Percentiles rank a stretch among this genome's conserved stretches.
Conservation (phyloP, 768 basidiomycete genomes). For the Leccinum longicurvipes region DNA sequence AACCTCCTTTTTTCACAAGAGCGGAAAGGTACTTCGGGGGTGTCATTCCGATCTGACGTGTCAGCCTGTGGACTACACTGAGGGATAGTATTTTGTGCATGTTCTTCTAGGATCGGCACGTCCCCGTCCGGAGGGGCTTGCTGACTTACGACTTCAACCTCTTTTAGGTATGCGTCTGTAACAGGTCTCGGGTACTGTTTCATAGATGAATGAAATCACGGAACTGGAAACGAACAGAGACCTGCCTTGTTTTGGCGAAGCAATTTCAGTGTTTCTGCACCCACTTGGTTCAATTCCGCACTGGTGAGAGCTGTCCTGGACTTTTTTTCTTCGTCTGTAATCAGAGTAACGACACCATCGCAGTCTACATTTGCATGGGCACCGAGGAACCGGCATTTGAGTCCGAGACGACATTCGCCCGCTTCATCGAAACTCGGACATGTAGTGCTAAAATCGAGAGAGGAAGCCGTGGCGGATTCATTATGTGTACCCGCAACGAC, state of each 20-base stretch:
- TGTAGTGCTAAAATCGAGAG: slow-evolving; percentile 21
- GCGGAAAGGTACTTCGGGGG: slow-evolving; percentile 66
- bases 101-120: slow-evolving; percentile 14
- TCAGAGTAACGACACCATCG: slow-evolving; percentile 41
- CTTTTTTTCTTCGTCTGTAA: slow-evolving; percentile 59
- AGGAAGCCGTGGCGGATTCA: not conserved
- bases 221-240: not conserved
- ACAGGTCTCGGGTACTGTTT: slow-evolving; percentile 64
- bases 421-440: slow-evolving; percentile 30
- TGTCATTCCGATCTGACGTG: slow-evolving; percentile 42
- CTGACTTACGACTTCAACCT: slow-evolving; percentile 39
- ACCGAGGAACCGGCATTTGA: slow-evolving; percentile 89
- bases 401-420: slow-evolving; percentile 46
- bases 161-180: slow-evolving; percentile 57
- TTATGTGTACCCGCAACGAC: slow-evolving; percentile 24
- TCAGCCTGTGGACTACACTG: no score
- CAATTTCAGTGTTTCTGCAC: slow-evolving; percentile 53
- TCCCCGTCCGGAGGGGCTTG: not conserved
- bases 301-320: slow-evolving; percentile 42
- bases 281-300: slow-evolving; percentile 69
- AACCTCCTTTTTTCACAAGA: slow-evolving; percentile 84
- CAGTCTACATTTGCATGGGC: slow-evolving; percentile 59
- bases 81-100: not conserved
- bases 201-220: not conserved
- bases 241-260: slow-evolving; percentile 68